Evolutionary conservation across 805 yeast species (phyloP), one percentile per base, ranked within the genome.

Genomic region (Zygoascus tannicola): DNA sequence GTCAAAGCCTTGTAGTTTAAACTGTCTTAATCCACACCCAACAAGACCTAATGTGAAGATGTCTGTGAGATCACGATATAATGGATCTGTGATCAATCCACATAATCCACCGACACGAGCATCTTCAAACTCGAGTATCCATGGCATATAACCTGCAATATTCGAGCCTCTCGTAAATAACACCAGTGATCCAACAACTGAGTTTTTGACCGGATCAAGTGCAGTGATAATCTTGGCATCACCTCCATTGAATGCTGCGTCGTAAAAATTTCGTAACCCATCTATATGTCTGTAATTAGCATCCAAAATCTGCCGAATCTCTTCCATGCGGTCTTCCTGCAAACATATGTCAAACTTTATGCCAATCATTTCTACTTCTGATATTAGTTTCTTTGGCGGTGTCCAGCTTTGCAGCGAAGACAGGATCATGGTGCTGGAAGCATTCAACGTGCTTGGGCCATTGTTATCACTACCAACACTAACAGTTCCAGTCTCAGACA

Each of bases 21-120:
- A 59, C 46, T 66, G 72, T 4, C 76, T 68, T 14, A 74, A 69
- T 4, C 71, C 77, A 41, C 80, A 71, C 49, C 80, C 76, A 7
- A 77, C 71, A 46, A 76, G 66, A 0, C 82, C 82, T 50, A 71
- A 65, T 46, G 68, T 72, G 59, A 76, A 72, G 2, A 76, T 74
- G 43, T 73, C 75, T 5, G 72, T 68, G 51, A 76, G 65, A 48
- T 72, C 74, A 22, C 39, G 71, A 68, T 74, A 74, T 38, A 41
- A 42, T 16, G 75, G 74, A 49, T 75, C 80, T 21, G 75, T 71
- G 23, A 76, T 66, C 1, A 77, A 67, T 3, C 76, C 78, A 12
- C 75, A 62, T 8, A 77, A 60, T 1, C 76, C 78, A 5, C 78
- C 78, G n/a, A 72, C 60, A 32, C 52, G 49, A 10, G 58, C 58